These are phyloP conservation scores for Colletotrichum lentis DNA, from an alignment of 2,329 filamentous ascomycete genomes.

Conservation along the genomic window DNA sequence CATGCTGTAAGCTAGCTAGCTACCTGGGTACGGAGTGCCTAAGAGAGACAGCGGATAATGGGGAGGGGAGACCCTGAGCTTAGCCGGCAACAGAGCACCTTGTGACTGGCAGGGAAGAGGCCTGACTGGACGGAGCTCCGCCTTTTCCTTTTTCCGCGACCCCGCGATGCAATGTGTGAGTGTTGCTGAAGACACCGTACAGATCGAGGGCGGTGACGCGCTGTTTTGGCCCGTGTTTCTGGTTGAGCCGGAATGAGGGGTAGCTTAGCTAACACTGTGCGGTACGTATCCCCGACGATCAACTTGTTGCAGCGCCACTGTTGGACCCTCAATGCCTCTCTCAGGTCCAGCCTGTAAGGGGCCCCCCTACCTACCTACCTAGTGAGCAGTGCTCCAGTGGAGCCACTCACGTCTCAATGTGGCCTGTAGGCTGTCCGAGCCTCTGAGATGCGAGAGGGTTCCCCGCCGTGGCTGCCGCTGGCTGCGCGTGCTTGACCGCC, in stretches of 20 bases:
- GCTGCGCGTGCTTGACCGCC: conserved; percentile 36
- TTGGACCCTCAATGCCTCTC: conserved; percentile 7
- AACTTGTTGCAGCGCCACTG: not conserved
- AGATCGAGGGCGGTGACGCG: accelerated
- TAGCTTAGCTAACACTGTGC: conserved; percentile 30
- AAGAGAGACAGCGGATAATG: not conserved
- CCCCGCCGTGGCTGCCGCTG: conserved; percentile 14
- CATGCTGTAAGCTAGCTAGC: not conserved
- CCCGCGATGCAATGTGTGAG: conserved; percentile 13
- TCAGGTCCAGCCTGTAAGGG: conserved; percentile 11
- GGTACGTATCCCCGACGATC: conserved; percentile 4
- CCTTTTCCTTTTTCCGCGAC: conserved; percentile 33
- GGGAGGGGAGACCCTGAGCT: conserved; percentile 28
- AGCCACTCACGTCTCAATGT: not conserved
- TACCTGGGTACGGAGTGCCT: not conserved
- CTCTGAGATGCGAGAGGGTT: conserved; percentile 5
- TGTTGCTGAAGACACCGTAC: not conserved
- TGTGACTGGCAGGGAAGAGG: conserved; percentile 14
- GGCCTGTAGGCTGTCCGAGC: conserved; percentile 3
- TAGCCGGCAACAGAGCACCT: conserved; percentile 1
- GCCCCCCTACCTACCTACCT: too few relatives aligned
- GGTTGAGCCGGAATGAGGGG: conserved; percentile 27
- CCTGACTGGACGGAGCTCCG: conserved; percentile 28
- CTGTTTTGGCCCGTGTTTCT: not conserved
- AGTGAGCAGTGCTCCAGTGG: conserved; percentile 29